Evolutionary conservation across 2,329 filamentous ascomycete genomes (phyloP), one percentile per base, ranked within the genome.

Genomic region (Diaporthe ilicicola): DNA sequence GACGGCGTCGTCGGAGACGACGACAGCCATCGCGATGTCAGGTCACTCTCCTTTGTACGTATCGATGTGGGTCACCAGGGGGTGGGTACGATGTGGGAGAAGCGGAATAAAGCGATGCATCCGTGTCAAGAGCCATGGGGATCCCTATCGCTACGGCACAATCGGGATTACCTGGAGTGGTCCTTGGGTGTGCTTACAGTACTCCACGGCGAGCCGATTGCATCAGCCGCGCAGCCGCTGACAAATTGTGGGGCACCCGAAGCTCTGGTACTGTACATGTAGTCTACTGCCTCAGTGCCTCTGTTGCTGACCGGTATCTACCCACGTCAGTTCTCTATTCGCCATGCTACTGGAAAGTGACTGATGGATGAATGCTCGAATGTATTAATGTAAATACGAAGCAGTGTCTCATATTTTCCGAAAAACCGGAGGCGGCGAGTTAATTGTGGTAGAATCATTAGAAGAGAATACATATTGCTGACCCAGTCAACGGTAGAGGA

Each of bases 1-100:
- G 27, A 69, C 42, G 24, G 56, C 71, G 44, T 64, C 65, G 22
- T 48, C 53, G 34, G 71, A 59, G n/a, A 73, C n/a, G 9, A 39
- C 42, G 29, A 64, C 65, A 10, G 64, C 17, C 71, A 73, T 73
- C 17, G 32, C 53, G 42, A 19, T 22, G 22, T n/a, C 17, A 50
- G 42, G 42, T 48, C 22, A 42, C 42, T 50, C 44, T 8, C n/a
- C n/a, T n/a, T 48, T 3, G 27, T 62, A 3, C 17, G 10, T 6
- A 27, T 17, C 10, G 37, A 22, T 4, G 37, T 6, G 10, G 22
- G 13, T 8, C 9, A 7, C 37, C 5, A 22, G 24, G n/a, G 10
- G 2, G 17, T 15, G 39, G n/a, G n/a, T n/a, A n/a, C 9, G 4
- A 17, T 55, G 5, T 13, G 10, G 39, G 3, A 46, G 12, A 3